Conservation (phyloP, 2,329 filamentous ascomycete species). For the Alternaria hordeiaustralica region DNA sequence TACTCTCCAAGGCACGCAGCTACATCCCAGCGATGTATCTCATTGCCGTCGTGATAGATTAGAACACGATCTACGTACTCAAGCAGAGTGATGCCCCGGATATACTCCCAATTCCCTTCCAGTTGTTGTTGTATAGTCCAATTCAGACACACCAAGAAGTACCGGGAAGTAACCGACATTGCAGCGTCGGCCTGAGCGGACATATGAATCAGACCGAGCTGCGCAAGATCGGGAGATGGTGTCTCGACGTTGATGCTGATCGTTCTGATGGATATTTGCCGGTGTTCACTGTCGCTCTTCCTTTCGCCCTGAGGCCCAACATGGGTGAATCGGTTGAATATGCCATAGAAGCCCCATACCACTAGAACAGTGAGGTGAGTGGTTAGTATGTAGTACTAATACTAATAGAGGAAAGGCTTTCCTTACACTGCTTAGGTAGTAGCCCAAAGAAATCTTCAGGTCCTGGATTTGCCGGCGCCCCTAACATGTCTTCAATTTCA, state of each 20-base stretch:
- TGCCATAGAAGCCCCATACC: not conserved
- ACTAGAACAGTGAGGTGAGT: not conserved
- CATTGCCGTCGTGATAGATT: not conserved
- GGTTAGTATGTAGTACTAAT: not conserved
- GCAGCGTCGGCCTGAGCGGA: not conserved
- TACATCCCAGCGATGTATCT: not conserved
- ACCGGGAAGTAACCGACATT: not conserved
- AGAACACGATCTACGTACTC: not conserved
- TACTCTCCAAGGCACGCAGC: not conserved
- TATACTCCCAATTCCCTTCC: not conserved
- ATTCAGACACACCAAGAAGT: not conserved
- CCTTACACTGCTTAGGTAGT: not conserved
- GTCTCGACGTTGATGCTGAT: conserved; percentile 22
- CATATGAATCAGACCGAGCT: not conserved
- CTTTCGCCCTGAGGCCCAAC: not conserved
- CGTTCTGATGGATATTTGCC: conserved; percentile 12
- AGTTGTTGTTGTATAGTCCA: not conserved
- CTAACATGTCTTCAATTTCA: not conserved
- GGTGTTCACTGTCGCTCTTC: not conserved
- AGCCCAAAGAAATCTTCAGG: not conserved
- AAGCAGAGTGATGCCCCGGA: not conserved
- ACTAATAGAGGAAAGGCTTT: not conserved
- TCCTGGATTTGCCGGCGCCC: not conserved
- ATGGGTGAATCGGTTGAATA: not conserved
- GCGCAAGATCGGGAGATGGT: not conserved